These are phyloP conservation scores for Aleurites moluccanus DNA, from an alignment of 441 rosid genomes.

Conservation along the genomic window DNA sequence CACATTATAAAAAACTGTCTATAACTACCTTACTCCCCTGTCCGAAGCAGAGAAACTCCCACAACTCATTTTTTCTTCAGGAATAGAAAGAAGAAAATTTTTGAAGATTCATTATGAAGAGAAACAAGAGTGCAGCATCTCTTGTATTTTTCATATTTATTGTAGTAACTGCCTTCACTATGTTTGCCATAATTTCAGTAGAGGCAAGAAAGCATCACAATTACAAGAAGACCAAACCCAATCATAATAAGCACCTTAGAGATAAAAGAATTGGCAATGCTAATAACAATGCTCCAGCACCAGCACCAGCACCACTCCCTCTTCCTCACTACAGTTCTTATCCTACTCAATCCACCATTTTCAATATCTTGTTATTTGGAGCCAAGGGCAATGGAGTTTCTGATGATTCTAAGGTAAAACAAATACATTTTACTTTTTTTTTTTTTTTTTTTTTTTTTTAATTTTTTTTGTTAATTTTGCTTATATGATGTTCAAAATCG, in stretches of 20 bases:
- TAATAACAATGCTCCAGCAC: slow-evolving; percentile 18
- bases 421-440: neutral
- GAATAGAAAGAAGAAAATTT: neutral
- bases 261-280: slow-evolving; percentile 19
- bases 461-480: no score
- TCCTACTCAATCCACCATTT: slow-evolving; percentile 27
- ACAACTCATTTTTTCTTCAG: neutral
- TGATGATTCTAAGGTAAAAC: slow-evolving; percentile 53
- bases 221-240: slow-evolving; percentile 33
- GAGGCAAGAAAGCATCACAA: slow-evolving; percentile 49
- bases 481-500: no score
- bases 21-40: slow-evolving; percentile 29
- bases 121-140: slow-evolving; percentile 21
- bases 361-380: slow-evolving; percentile 50
- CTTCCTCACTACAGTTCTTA: slow-evolving; percentile 25
- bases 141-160: slow-evolving; percentile 24
- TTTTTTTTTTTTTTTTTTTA: neutral
- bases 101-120: slow-evolving; percentile 33
- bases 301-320: slow-evolving; percentile 34
- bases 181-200: slow-evolving; percentile 31
- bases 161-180: slow-evolving; percentile 17
- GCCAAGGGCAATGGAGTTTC: slow-evolving; percentile 54
- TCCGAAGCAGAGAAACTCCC: slow-evolving; percentile 14
- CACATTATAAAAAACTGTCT: slow-evolving; percentile 33
- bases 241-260: slow-evolving; percentile 28